Percentiles rank a stretch among this genome's conserved stretches.
phyloP scores from a whole-genome alignment of 306 rosid species.

The Mimosa bimucronata region DNA sequence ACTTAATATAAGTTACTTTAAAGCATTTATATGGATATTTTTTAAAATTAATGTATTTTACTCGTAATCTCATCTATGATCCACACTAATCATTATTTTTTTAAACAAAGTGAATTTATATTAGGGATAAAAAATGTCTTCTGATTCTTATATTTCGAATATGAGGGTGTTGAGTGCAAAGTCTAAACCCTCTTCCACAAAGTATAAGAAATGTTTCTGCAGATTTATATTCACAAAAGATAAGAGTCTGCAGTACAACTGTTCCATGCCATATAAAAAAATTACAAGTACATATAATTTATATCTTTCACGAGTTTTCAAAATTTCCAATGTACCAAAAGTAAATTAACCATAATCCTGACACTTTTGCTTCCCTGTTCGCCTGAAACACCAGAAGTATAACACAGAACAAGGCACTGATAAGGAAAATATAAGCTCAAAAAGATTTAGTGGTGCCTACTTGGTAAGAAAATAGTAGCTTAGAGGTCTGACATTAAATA shows the following conservation, averaged over 20 bases:
- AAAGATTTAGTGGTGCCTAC: neutral
- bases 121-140: too few species aligned
- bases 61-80: too few species aligned
- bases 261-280: slow-evolving; percentile 34
- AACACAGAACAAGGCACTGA: neutral
- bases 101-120: too few species aligned
- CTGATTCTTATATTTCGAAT: too few species aligned
- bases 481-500: neutral
- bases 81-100: too few species aligned
- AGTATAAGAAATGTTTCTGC: neutral
- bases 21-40: too few species aligned
- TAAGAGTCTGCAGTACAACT: slow-evolving; percentile 26
- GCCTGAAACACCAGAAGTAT: slow-evolving; percentile 35
- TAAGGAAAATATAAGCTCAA: neutral
- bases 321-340: slow-evolving; percentile 38
- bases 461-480: neutral
- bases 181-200: too few species aligned
- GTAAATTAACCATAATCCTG: slow-evolving; percentile 35
- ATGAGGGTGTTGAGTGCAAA: too few species aligned
- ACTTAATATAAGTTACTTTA: too few species aligned
- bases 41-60: too few species aligned
- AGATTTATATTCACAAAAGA: slow-evolving; percentile 6
- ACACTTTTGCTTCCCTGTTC: slow-evolving; percentile 35
- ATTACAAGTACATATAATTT: slow-evolving; percentile 25
- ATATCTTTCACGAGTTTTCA: slow-evolving; percentile 11